Base-by-base conservation (phyloP, 495 filamentous ascomycete species). In the Neurospora sp. region DNA sequence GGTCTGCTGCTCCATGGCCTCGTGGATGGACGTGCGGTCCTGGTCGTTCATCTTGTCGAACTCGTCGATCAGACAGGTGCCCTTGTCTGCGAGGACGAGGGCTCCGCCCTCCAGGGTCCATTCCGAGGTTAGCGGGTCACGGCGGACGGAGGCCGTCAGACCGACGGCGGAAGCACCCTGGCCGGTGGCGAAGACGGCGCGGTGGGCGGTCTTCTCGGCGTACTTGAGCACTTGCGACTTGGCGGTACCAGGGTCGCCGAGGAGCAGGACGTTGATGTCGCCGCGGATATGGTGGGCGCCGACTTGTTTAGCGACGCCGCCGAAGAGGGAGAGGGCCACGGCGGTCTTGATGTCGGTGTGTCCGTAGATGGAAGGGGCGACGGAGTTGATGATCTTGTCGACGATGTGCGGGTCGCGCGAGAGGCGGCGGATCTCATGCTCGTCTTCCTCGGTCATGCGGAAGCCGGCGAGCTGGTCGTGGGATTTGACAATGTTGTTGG, bases 31-130 rank as follows among this genome's bases (percentile, higher is more conserved):
- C 1, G 96, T 99, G 59, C 96, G 82, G 81, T 99, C 96, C 77
- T 98, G 94, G 80, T 99, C 96, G 83, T 99, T 99, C 96, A 99
- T 99, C 87, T 99, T 99, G 88, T 99, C 96, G 82, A 99, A 99
- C 82, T 99, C 96, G 81, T 99, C 96, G 77, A 99, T 99, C 39
- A 99, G 86, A 79, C 96, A 99, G 42, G 93, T 96, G 59, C 96
- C 96, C 73, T 92, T 91, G 82, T 99, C 96, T 36, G 96, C 96
- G 42, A 99, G 88, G 71, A 99, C 96, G 24, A 99, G 85, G 3
- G 96, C 96, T 77, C 96, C 96, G 76, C 96, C 96, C 85, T 99
- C 96, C 24, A 99, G 86, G 15, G 96, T 98, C 96, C 96, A 99
- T 84, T 99, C 96, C 76, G 89, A 91, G 1, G 96, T 99, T 76